These are phyloP conservation scores for Venturia pyrina DNA, from an alignment of 2,329 filamentous ascomycete genomes.

Conservation along the genomic window DNA sequence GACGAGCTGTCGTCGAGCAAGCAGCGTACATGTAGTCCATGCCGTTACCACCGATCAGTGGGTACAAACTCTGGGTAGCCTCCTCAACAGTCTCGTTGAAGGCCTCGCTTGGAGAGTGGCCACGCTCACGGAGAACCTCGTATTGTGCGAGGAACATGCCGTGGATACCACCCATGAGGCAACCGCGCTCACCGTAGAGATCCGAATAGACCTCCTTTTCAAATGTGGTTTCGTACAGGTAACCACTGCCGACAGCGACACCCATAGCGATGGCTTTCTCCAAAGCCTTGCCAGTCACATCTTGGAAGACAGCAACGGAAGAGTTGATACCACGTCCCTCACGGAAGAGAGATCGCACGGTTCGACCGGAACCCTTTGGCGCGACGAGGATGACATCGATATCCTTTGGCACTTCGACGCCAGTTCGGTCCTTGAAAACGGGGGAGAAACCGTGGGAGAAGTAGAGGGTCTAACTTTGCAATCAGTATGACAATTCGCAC, in stretches of 20 bases:
- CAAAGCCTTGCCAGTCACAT: constrained; percentile 94
- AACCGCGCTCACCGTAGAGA: constrained; percentile 98
- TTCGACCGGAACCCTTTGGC: constrained; percentile 97
- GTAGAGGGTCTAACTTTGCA: constrained; percentile 71
- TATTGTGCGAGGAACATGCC: constrained; percentile 99
- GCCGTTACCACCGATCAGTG: constrained; percentile 90
- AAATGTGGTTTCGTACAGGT: constrained; percentile 99
- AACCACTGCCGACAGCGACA: constrained; percentile 92
- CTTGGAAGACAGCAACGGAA: constrained; percentile 95
- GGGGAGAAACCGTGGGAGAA: constrained; percentile 99
- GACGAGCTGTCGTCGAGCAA: constrained; percentile 96
- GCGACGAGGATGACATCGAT: constrained; percentile 99
- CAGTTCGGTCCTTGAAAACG: constrained; percentile 99
- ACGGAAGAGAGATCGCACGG: constrained; percentile 96
- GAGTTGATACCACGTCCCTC: constrained; percentile 99
- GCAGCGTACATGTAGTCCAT: constrained; percentile 99
- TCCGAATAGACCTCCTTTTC: constrained; percentile 99
- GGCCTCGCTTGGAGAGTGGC: constrained; percentile 93
- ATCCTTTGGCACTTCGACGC: constrained; percentile 90
- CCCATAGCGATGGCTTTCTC: constrained; percentile 96
- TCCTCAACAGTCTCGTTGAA: constrained; percentile 99
- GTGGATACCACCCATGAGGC: constrained; percentile 99
- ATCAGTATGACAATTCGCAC: background rate
- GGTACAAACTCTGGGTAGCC: constrained; percentile 96
- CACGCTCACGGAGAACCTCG: constrained; percentile 97